Conservation (phyloP, 1,284 basidiomycete genomes). For the Meira nashicola region DNA sequence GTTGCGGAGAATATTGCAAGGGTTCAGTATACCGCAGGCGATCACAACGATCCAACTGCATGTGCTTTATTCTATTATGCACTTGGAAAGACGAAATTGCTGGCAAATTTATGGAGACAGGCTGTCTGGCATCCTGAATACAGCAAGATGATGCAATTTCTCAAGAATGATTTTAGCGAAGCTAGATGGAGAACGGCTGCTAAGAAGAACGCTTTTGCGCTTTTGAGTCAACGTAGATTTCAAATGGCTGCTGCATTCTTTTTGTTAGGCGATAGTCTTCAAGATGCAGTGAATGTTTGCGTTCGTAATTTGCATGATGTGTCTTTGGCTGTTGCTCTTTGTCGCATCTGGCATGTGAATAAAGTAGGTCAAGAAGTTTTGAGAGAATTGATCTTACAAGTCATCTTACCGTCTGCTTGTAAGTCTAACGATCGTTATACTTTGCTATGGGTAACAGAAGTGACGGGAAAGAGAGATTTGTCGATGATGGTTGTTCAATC, state of each 20-base stretch:
- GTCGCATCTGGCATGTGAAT: too few relatives aligned
- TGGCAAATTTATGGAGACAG: constrained; percentile 91
- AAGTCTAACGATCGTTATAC: too few relatives aligned
- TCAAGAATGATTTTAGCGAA: constrained; percentile 81
- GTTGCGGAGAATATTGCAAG: constrained; percentile 87
- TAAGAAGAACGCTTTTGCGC: constrained; percentile 89
- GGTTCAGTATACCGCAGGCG: constrained; percentile 74
- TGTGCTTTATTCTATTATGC: constrained; percentile 94
- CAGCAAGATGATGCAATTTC: constrained; percentile 80
- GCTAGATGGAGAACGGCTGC: constrained; percentile 87
- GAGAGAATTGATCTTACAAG: too few relatives aligned
- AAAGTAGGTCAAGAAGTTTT: too few relatives aligned
- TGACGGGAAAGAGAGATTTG: too few relatives aligned
- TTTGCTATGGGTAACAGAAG: too few relatives aligned
- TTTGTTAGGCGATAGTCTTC: constrained; percentile 77
- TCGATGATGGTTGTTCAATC: too few relatives aligned
- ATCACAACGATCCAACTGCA: constrained; percentile 69
- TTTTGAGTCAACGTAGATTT: constrained; percentile 61
- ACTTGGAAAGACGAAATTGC: constrained; percentile 80
- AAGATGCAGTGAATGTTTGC: constrained; percentile 88
- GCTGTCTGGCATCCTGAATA: constrained; percentile 91
- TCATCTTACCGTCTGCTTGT: too few relatives aligned
- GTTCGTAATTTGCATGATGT: constrained; percentile 81
- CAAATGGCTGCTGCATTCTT: constrained; percentile 88
- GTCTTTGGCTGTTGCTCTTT: constrained; percentile 77